phyloP scores from a whole-genome alignment of 164 flowering plant genomes.

The Paratinospora sagittata region DNA sequence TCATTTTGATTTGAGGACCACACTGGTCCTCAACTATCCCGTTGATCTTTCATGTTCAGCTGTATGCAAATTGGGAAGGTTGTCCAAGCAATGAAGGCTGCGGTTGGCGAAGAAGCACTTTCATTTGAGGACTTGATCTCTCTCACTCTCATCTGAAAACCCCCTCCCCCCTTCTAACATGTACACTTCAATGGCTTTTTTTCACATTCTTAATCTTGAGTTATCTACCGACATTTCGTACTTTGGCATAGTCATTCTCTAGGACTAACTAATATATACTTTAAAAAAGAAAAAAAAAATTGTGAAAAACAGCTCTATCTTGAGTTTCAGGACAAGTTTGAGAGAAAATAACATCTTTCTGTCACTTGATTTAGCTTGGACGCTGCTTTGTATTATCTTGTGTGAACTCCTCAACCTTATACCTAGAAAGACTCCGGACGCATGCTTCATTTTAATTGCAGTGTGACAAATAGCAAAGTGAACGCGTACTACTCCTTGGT shows the following conservation, averaged over 20 bases:
- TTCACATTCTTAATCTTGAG: too few species aligned
- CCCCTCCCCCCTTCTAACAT: too few species aligned
- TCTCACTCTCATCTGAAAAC: too few species aligned
- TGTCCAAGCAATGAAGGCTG: conserved; percentile 99
- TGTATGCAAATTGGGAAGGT: conserved; percentile 99
- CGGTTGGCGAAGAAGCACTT: conserved; percentile 99
- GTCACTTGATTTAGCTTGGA: conserved; percentile 95
- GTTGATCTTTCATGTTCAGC: too few species aligned
- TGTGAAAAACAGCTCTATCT: conserved; percentile 57
- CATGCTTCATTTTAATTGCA: conserved; percentile 62
- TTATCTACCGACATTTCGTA: too few species aligned
- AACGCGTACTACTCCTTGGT: neutral
- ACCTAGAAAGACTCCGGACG: conserved; percentile 89
- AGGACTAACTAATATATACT: too few species aligned
- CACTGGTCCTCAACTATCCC: too few species aligned
- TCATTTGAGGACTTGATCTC: conserved; percentile 93
- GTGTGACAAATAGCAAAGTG: conserved; percentile 15
- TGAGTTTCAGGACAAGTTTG: conserved; percentile 84
- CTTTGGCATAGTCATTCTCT: too few species aligned
- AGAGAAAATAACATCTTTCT: conserved; percentile 89
- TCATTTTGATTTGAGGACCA: too few species aligned
- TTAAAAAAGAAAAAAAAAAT: neutral
- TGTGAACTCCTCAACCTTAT: conserved; percentile 94
- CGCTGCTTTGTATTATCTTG: conserved; percentile 83
- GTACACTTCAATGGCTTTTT: too few species aligned